Base-by-base conservation (phyloP, 129 eudicot species). In the Arctium lappa region DNA sequence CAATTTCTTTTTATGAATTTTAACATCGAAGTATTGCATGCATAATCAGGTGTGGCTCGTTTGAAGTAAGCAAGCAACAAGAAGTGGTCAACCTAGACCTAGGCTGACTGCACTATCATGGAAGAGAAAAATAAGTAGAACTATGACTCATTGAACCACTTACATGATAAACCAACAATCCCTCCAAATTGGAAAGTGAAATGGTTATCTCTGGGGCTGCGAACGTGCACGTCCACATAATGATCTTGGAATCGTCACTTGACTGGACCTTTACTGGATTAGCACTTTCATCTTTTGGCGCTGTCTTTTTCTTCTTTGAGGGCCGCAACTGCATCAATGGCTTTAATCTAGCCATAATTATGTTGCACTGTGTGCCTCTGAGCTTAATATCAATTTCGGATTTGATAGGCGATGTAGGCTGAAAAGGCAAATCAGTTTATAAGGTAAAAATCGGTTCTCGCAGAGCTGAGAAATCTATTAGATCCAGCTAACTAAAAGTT, bases 121-220 rank as follows among this genome's bases (percentile, higher is more conserved):
- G 70, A 63, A 63, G 70, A 65, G 9, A 66, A 2, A 76, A 18
- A 68, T 33, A 29, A 1, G 37, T 38, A n/a, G 29, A 70, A 80
- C 7, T 27, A 56, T 38, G 39, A 73, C 22, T 9, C 62, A 60
- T 22, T 56, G 73, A 50, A 63, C 72, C 32, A 82, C 97, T 89
- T 92, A 94, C 98, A 86, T 94, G 97, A 83, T 84, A 91, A 16
- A 89, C 80, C 48, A 91, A 87, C 31, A 53, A 80, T 18, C 91
- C 93, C 44, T 70, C 88, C 87, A 92, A 69, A 81, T 81, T 82
- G 77, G 78, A 85, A 72, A 94, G 90, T 73, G 92, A 79, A 75
- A 94, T 81, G 69, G 94, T 87, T 90, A 89, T 92, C 84, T 94
- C 98, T 66, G 96, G 97, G 63, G 97, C 97, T 36, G 97, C 92